Evolutionary conservation across 129 eudicot species (phyloP), one percentile per base, ranked within the genome.

Genomic region (Tagetes patula): DNA sequence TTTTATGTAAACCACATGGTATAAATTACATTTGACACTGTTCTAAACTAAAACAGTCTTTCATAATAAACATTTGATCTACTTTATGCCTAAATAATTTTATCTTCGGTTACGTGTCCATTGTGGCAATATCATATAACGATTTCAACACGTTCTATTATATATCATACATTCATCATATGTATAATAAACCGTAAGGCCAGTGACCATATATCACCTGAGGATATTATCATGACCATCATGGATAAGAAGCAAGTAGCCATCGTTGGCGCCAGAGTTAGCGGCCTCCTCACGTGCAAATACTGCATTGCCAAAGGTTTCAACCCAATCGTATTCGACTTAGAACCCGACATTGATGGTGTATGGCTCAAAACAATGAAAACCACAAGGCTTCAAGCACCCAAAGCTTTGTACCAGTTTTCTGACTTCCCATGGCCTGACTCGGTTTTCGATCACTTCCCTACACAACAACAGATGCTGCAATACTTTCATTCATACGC

Each of bases 221-320:
- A 20, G 27, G 27, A 20, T 20, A 38, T 42, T 42, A 39, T 5
- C 64, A 1, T 13, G 0, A 14, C 37, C 3, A 81, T 5, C 65
- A 85, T 85, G 95, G 88, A 81, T 11, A 67, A 75, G 56, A 83
- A 69, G 36, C 71, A 71, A 12, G 83, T 88, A 6, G 90, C 85
- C 46, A 79, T 88, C 14, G 50, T 88, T n/a, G 91, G 91, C 37
- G 91, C 96, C 1, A 91, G 91, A 38, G 78, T 84, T 5, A 82
- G 91, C 11, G 96, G 96, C 41, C 89, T 89, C n/a, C 79, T 84
- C 6, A 91, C 96, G 49, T 89, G 96, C 14, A 89, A 89, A 68
- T 86, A 89, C 71, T 33, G 79, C 6, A 56, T 84, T 9, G 68
- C 85, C 1, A 85, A 82, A 71, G 97, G 92, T 4, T 84, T 82